Evolutionary conservation across 108 stramenopile genomes (phyloP), one percentile per base, ranked within the genome.

Genomic region (Mayamaea pseudoterrestris): DNA sequence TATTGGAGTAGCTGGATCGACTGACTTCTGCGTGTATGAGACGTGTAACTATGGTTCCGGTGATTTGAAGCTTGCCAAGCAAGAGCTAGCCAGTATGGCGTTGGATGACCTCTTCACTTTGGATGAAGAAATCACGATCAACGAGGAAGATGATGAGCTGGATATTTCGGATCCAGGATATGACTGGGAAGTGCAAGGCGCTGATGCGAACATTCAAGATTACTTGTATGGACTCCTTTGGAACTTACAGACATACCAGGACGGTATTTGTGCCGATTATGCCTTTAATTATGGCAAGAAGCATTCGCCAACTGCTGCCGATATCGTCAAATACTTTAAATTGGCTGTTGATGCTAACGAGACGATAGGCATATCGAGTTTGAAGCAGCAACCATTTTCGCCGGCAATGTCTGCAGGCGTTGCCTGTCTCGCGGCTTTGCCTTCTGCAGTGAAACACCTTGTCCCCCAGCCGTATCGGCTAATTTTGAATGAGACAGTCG

Each of bases 141-240:
- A 22, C 2, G 29, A 41, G 22, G 50, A 52, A 9, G 42, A 41
- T 5, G 25, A 52, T 11, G 41, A 16, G 14, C n/a, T n/a, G n/a
- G n/a, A n/a, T n/a, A n/a, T n/a, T n/a, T n/a, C n/a, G n/a, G n/a
- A n/a, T n/a, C n/a, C n/a, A n/a, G 32, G 32, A 13, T 34, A 34
- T 28, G 37, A 42, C 22, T 54, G 66, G 66, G 59, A 66, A 45
- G 58, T 69, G 8, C 24, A 41, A 5, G 35, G 69, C 28, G 66
- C 51, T 18, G 23, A 45, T 39, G 69, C 64, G 12, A 73, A 75
- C 31, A 73, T 75, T 11, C 65, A 72, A 11, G 47, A 41, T 6
- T 94, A 92, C 44, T 65, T 92, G 26, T 66, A 49, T 27, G 90
- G 90, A 5, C 35, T 94, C 1, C 45, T 94, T 3, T 94, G 88